Evolutionary conservation across 2,329 filamentous ascomycete genomes (phyloP), one percentile per base, ranked within the genome.

Genomic region (Ophiosphaerella narmari): DNA sequence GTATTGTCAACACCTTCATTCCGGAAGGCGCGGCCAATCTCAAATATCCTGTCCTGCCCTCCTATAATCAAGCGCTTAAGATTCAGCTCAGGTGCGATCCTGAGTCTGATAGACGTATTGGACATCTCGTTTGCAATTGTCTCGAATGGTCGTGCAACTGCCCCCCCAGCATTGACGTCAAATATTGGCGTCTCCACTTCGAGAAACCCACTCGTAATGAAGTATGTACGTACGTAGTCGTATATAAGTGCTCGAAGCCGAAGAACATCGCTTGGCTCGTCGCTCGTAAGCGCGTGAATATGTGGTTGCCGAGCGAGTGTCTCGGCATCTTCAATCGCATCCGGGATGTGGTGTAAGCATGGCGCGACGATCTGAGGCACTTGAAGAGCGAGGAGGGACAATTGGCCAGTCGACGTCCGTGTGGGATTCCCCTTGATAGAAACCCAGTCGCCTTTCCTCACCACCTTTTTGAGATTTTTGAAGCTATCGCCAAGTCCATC

Each of bases 31-130:
- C 90, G 88, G 0, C 94, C 94, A 57, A 99, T 92, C 74, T 99
- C 94, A 67, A 95, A 99, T 23, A 99, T 86, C 54, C 82, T 86
- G 63, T 95, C 89, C 54, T 97, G 86, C 2, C 92, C 93, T 42
- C 92, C 93, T 14, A 97, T 83, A 1, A 97, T 85, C 39, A 99
- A 79, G 7, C 94, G 84, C 77, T 99, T 99, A 36, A 99, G 82
- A 87, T 91, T 97, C 32, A 99, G 78, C 74, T 99, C 94, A 0
- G 94, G 94, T 3, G 94, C 94, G 62, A 99, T 93, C 41, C 94
- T 84, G 31, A 99, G 80, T 18, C 89, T 84, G 32, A 99, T 77
- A 46, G 85, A 80, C 51, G 84, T 86, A 35, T 87, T 82, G 2
- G 85, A 79, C 52, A 96, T 87, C 66, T 92, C 90, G 0, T 88